Evolutionary conservation across 2,329 filamentous ascomycete species (phyloP).

Genomic region (Dactylonectria estremocensis): DNA sequence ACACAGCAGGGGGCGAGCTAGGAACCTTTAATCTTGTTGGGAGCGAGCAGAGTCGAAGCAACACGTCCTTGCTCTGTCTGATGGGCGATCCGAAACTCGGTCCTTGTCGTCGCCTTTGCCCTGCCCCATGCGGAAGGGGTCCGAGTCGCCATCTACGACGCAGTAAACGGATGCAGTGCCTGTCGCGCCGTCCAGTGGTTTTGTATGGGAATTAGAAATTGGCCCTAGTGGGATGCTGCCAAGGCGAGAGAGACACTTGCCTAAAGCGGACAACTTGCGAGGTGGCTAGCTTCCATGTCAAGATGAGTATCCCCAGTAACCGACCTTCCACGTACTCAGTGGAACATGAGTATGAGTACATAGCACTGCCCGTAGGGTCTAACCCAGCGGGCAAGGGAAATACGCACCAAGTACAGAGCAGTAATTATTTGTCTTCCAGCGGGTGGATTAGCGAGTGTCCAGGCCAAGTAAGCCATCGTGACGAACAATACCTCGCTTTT

Average conservation of each 20-base stretch:
- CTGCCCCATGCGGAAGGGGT: not conserved
- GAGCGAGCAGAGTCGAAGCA: not conserved
- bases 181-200: not conserved
- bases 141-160: not conserved
- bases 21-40: not conserved
- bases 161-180: not conserved
- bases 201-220: not conserved
- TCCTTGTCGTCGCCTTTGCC: not conserved
- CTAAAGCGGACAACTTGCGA: not conserved
- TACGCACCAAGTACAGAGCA: too few species aligned
- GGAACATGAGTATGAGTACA: too few species aligned
- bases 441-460: too few species aligned
- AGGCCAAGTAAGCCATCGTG: too few species aligned
- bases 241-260: not conserved
- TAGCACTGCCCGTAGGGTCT: too few species aligned
- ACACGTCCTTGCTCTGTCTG: not conserved
- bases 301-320: too few species aligned
- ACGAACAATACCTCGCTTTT: too few species aligned
- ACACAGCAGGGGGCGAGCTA: not conserved
- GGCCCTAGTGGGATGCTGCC: not conserved
- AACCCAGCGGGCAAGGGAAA: too few species aligned
- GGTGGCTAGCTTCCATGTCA: too few species aligned
- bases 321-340: too few species aligned
- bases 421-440: too few species aligned
- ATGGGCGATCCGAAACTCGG: not conserved